phyloP scores from a whole-genome alignment of 768 basidiomycete species.

The Pleurotus giganteus region DNA sequence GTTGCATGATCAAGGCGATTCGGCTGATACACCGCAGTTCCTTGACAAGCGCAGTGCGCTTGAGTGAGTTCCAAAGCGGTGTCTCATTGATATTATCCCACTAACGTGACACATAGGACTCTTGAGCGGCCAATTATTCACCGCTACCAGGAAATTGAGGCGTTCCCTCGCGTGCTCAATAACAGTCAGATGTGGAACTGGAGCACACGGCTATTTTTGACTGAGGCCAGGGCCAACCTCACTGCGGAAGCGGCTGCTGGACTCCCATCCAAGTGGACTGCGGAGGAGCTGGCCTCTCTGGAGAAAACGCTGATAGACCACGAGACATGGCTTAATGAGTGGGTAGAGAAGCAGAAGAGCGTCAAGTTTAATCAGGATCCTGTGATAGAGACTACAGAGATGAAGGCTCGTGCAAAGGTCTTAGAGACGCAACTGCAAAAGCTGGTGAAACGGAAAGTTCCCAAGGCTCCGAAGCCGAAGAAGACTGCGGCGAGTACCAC shows the following conservation, averaged over 20 bases:
- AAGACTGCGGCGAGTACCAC: conserved; percentile 26
- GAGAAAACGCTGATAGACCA: conserved; percentile 77
- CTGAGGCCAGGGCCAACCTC: conserved; percentile 72
- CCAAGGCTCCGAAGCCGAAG: conserved; percentile 58
- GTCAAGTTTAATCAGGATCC: conserved; percentile 78
- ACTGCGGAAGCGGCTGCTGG: conserved; percentile 61
- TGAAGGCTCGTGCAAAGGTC: conserved; percentile 79
- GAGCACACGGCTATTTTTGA: conserved; percentile 83
- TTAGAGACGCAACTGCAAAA: conserved; percentile 74
- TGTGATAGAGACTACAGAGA: conserved; percentile 80
- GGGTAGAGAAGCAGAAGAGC: conserved; percentile 79
- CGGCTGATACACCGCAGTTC: conserved; percentile 74
- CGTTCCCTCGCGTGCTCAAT: conserved; percentile 80
- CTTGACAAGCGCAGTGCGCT: conserved; percentile 73
- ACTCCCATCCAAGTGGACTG: conserved; percentile 77
- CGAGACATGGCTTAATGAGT: conserved; percentile 79
- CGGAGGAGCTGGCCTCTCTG: conserved; percentile 79
- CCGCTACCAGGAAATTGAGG: conserved; percentile 87
- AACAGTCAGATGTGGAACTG: conserved; percentile 86
- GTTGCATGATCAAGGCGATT: conserved; percentile 83
- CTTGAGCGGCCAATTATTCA: conserved; percentile 81
- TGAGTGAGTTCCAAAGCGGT: conserved; percentile 59
- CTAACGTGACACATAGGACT: conserved; percentile 37
- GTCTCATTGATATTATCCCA: conserved; percentile 1
- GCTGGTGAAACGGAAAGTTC: conserved; percentile 65